Conservation (phyloP, 495 filamentous ascomycete species). For the Penicillium dipodomyicola region DNA sequence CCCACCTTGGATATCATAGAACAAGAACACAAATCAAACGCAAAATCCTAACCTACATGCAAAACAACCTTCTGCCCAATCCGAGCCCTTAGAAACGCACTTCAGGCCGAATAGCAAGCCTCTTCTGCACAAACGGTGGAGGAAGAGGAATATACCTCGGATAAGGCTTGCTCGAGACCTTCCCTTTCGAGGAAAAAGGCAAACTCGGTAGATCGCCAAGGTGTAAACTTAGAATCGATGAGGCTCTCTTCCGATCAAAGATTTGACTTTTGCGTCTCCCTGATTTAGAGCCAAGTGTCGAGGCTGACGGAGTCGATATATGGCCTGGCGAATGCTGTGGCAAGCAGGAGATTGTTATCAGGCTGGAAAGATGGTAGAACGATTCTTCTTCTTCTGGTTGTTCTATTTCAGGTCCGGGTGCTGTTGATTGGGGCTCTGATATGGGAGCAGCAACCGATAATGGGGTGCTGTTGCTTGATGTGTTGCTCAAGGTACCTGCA, state of each 20-base stretch:
- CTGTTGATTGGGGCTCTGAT: neutral
- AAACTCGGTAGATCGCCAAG: slow-evolving; percentile 16
- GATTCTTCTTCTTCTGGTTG: slow-evolving; percentile 22
- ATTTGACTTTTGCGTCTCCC: slow-evolving; percentile 1
- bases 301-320: slow-evolving; percentile 2
- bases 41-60: neutral
- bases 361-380: slow-evolving; percentile 27
- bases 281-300: slow-evolving; percentile 1
- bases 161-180: slow-evolving; percentile 11
- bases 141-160: slow-evolving; percentile 26
- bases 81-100: slow-evolving; percentile 20
- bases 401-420: neutral
- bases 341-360: slow-evolving; percentile 27
- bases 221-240: slow-evolving; percentile 22
- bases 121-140: slow-evolving; percentile 16
- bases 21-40: neutral
- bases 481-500: slow-evolving; percentile 16
- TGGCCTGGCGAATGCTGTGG: slow-evolving; percentile 8
- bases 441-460: neutral
- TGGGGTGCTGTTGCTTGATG: neutral
- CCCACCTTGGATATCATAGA: neutral
- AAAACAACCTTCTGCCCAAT: neutral
- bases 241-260: slow-evolving; percentile 18
- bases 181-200: slow-evolving; percentile 10
- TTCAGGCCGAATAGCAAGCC: slow-evolving; percentile 19